phyloP scores from a whole-genome alignment of 805 yeast genomes.

The Zygotorulaspora danielsina region DNA sequence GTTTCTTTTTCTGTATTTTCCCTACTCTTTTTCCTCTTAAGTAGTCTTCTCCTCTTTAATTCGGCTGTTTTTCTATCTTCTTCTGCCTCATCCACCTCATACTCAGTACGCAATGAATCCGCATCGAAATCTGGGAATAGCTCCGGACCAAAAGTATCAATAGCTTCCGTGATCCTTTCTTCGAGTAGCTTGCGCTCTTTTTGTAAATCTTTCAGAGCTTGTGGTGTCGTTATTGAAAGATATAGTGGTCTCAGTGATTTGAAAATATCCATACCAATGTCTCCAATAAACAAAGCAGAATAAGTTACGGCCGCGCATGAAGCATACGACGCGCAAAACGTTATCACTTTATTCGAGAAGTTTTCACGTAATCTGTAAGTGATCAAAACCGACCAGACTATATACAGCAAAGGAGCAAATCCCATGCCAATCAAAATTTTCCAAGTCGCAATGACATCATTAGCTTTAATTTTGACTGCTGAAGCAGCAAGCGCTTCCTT shows the following conservation, averaged over 20 bases:
- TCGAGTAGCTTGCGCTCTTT: constrained; percentile 58
- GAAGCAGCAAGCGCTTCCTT: constrained; percentile 77
- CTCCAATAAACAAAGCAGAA: constrained; percentile 89
- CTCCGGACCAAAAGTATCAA: constrained; percentile 78
- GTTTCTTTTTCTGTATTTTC: constrained; percentile 14
- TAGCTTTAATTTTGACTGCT: constrained; percentile 84
- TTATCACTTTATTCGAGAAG: constrained; percentile 33
- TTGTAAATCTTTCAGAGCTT: constrained; percentile 55
- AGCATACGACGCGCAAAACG: constrained; percentile 54
- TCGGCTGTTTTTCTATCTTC: constrained; percentile 38
- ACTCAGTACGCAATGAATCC: constrained; percentile 27
- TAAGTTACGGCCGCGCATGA: constrained; percentile 72
- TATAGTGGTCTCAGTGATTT: constrained; percentile 81
- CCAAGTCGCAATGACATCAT: constrained; percentile 97
- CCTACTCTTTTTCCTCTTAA: constrained; percentile 26
- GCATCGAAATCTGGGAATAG: constrained; percentile 79
- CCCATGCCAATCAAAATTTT: constrained; percentile 86
- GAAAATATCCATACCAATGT: constrained; percentile 83
- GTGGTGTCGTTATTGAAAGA: constrained; percentile 55
- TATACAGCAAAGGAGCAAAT: constrained; percentile 80
- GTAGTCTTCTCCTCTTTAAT: constrained; percentile 37
- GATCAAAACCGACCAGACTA: constrained; percentile 68
- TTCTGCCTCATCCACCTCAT: constrained; percentile 27
- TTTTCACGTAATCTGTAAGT: constrained; percentile 35
- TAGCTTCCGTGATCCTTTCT: constrained; percentile 68